Evolutionary conservation across 2,329 filamentous ascomycete genomes (phyloP).

Genomic region (Beauveria scarabaeidicola): DNA sequence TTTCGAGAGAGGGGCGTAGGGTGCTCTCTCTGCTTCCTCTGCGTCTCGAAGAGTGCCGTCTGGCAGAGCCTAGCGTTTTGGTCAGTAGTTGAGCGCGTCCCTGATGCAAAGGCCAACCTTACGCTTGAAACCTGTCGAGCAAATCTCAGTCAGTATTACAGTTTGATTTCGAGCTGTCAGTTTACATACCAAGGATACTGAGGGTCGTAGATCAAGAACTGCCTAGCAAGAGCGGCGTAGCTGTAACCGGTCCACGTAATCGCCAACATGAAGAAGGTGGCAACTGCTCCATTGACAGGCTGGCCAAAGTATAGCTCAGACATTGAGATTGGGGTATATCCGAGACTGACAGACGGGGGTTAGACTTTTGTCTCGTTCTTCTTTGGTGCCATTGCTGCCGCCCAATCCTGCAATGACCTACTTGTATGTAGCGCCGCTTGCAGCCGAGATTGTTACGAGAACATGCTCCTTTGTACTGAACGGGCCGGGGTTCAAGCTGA

Average conservation of each 20-base stretch:
- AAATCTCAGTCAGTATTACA: not conserved
- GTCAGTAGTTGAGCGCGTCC: not conserved
- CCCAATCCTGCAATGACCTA: not conserved
- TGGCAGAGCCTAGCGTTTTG: slow-evolving; percentile 33
- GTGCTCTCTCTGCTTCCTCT: slow-evolving; percentile 41
- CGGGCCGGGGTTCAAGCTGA: slow-evolving; percentile 47
- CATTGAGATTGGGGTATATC: slow-evolving; percentile 42
- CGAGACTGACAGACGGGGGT: slow-evolving; percentile 18
- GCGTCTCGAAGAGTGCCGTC: slow-evolving; percentile 50
- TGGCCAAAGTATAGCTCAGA: slow-evolving; percentile 49
- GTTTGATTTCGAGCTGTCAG: not conserved
- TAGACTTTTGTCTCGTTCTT: too few species aligned
- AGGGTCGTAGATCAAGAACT: slow-evolving; percentile 50
- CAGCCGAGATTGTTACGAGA: slow-evolving; percentile 45
- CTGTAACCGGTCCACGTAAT: slow-evolving; percentile 50
- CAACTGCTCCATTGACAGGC: slow-evolving; percentile 42
- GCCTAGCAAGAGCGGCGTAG: slow-evolving; percentile 48
- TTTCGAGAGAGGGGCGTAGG: slow-evolving; percentile 40
- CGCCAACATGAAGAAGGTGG: slow-evolving; percentile 52
- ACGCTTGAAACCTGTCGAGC: slow-evolving; percentile 29
- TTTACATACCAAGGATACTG: slow-evolving; percentile 29
- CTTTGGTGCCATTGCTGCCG: too few species aligned
- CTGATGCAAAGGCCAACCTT: slow-evolving; percentile 9
- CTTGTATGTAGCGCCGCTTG: slow-evolving; percentile 44
- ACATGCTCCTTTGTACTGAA: slow-evolving; percentile 52